phyloP scores from a whole-genome alignment of 2,329 filamentous ascomycete genomes.

The Diaporthe vaccinii region DNA sequence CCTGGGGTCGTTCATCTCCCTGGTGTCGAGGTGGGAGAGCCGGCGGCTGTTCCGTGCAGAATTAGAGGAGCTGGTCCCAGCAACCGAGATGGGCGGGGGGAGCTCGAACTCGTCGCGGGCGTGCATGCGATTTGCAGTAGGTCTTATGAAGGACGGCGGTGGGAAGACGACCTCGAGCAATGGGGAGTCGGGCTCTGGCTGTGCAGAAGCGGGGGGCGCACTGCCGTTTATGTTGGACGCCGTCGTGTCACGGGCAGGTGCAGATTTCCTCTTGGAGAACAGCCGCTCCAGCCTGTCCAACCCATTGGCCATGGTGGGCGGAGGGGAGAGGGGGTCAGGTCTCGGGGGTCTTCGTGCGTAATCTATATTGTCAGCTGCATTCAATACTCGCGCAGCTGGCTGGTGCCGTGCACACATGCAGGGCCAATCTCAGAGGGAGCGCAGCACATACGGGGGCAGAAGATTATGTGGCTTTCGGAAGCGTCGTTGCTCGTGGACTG shows the following conservation, averaged over 20 bases:
- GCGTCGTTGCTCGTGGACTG: constrained; percentile 28
- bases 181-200: constrained; percentile 38
- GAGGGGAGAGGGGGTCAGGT: background rate
- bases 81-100: constrained; percentile 26
- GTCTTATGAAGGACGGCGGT: constrained; percentile 68
- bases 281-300: constrained; percentile 65
- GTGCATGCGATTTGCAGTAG: constrained; percentile 64
- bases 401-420: constrained; percentile 21
- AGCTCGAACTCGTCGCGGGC: constrained; percentile 62
- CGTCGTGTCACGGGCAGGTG: constrained; percentile 45
- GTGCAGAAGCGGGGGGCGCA: constrained; percentile 29
- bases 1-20: constrained; percentile 33
- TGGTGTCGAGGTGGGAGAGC: constrained; percentile 24
- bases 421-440: background rate
- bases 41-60: constrained; percentile 32
- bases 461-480: constrained; percentile 35
- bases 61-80: constrained; percentile 32
- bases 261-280: constrained; percentile 61
- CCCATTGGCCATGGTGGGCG: constrained; percentile 60
- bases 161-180: constrained; percentile 58
- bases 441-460: constrained; percentile 35
- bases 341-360: constrained; percentile 40
- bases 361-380: constrained; percentile 43
- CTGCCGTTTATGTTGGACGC: constrained; percentile 41
- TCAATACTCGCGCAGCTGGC: constrained; percentile 31